phyloP scores from a whole-genome alignment of 164 flowering plant genomes.

The Vitis vinifera region DNA sequence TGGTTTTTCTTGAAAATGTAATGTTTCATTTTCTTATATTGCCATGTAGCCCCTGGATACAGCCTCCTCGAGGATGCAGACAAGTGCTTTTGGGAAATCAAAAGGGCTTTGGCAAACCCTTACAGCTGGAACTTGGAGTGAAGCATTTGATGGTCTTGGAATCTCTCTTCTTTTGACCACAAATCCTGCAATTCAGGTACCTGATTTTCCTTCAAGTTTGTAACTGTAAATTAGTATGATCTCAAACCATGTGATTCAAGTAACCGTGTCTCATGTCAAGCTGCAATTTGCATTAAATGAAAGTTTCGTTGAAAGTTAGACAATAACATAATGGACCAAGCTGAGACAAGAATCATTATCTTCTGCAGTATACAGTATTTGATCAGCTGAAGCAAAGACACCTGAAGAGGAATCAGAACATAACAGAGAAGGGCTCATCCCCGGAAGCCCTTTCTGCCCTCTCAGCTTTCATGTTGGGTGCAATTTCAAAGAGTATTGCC shows the following conservation, averaged over 20 bases:
- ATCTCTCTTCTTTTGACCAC: constrained; percentile 49
- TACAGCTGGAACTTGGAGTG: constrained; percentile 39
- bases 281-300: not conserved
- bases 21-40: not conserved
- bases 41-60: constrained; percentile 49
- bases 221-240: not conserved
- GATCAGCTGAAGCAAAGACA: constrained; percentile 47
- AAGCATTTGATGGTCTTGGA: constrained; percentile 53
- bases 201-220: not conserved
- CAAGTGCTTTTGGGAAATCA: constrained; percentile 57
- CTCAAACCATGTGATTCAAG: not conserved
- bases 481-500: constrained; percentile 50
- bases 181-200: constrained; percentile 55
- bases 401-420: constrained; percentile 17
- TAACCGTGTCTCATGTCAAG: not conserved
- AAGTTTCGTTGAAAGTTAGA: not conserved
- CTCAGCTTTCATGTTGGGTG: constrained; percentile 45
- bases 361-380: constrained; percentile 47
- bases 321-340: not conserved
- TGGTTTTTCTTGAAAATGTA: not conserved
- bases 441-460: constrained; percentile 45
- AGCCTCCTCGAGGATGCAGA: constrained; percentile 53
- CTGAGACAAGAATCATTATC: not conserved
- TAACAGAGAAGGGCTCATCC: constrained; percentile 20
- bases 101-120: constrained; percentile 45